Evolutionary conservation across 202 grass and related monocot genomes (phyloP).

Genomic region (Eragrostis tef): DNA sequence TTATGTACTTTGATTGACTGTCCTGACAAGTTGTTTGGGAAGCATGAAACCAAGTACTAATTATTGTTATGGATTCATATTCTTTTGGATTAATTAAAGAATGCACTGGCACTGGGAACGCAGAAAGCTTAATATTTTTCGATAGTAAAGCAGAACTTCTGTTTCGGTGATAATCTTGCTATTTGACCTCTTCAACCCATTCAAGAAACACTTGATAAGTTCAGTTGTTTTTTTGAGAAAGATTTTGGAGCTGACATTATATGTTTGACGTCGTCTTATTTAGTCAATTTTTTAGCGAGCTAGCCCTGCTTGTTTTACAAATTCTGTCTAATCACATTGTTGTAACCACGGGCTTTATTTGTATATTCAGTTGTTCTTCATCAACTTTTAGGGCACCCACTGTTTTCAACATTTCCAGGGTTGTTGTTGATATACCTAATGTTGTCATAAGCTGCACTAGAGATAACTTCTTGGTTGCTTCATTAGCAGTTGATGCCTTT

Average conservation of each 20-base stretch:
- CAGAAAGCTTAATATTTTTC: not conserved
- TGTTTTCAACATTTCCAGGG: slow-evolving; percentile 2
- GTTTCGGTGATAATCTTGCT: not conserved
- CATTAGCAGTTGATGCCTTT: not conserved
- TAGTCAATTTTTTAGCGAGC: too few species aligned
- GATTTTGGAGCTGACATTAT: not conserved
- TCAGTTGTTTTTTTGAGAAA: slow-evolving; percentile 4
- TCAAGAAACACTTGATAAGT: not conserved
- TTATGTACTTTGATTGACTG: not conserved
- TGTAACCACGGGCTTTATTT: slow-evolving; percentile 3
- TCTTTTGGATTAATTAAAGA: not conserved
- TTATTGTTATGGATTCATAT: slow-evolving; percentile 8
- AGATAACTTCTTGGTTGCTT: not conserved
- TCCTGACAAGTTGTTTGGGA: slow-evolving; percentile 2
- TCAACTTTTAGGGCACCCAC: not conserved
- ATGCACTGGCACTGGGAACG: not conserved
- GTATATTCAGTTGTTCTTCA: slow-evolving; percentile 4
- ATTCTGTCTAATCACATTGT: slow-evolving; percentile 4
- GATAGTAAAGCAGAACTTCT: not conserved
- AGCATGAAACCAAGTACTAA: not conserved
- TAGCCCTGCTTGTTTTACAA: not conserved
- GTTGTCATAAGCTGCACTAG: slow-evolving; percentile 15
- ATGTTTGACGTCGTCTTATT: not conserved
- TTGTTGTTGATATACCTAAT: not conserved
- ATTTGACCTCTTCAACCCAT: not conserved